Evolutionary conservation across 306 rosid species (phyloP).

Genomic region (Vicia sativa): DNA sequence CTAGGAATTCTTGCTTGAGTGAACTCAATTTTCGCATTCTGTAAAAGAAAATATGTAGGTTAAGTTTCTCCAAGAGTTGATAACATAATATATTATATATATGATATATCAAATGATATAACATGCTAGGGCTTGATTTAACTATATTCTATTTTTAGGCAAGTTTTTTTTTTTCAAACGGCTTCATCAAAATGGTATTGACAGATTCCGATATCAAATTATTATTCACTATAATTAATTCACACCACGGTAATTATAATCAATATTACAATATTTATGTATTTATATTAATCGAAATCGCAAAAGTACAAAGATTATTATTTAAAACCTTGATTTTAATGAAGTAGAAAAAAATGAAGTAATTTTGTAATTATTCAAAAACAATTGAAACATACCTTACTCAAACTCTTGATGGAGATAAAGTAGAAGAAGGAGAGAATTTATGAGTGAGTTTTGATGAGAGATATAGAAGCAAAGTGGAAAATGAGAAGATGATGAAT

Average conservation of each 20-base stretch:
- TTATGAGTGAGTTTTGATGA: constrained; percentile 39
- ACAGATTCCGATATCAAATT: too few relatives aligned
- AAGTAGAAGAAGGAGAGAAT: constrained; percentile 28
- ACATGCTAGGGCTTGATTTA: constrained; percentile 34
- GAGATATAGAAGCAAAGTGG: constrained; percentile 36
- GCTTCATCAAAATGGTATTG: too few relatives aligned
- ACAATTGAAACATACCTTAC: constrained; percentile 41
- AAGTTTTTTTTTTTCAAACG: too few relatives aligned
- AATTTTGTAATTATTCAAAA: neutral
- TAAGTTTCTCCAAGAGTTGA: constrained; percentile 2
- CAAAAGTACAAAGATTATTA: too few relatives aligned
- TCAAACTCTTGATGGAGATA: constrained; percentile 26
- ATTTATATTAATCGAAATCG: too few relatives aligned
- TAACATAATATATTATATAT: neutral
- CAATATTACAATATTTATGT: too few relatives aligned
- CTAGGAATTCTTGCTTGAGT: constrained; percentile 65
- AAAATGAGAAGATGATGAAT: constrained; percentile 47
- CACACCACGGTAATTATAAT: too few relatives aligned
- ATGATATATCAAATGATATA: neutral
- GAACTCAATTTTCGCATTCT: constrained; percentile 53
- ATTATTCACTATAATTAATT: too few relatives aligned
- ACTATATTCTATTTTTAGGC: neutral
- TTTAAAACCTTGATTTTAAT: neutral
- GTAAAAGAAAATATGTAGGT: neutral
- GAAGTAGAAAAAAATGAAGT: constrained; percentile 8